Evolutionary conservation across 2,329 filamentous ascomycete genomes (phyloP).

Genomic region (Pseudocercospora pini-densiflorae): DNA sequence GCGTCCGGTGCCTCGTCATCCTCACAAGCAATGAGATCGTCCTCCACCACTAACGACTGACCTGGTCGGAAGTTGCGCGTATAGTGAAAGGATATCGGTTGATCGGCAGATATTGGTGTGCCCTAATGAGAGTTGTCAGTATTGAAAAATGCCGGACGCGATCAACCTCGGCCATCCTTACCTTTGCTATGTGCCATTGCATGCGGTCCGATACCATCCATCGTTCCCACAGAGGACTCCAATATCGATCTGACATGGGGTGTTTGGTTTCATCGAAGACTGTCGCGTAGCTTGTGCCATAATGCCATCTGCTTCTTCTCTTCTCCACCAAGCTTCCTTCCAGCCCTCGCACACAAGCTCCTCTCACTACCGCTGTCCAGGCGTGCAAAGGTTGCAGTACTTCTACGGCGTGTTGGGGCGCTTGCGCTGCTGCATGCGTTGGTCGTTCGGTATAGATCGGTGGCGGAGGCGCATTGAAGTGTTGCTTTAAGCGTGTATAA

Average conservation of each 20-base stretch:
- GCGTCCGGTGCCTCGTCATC: conserved; percentile 66
- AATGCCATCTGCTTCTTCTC: conserved; percentile 74
- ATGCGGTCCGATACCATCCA: conserved; percentile 85
- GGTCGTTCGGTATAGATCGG: conserved; percentile 70
- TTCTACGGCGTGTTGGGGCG: conserved; percentile 64
- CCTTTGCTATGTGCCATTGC: conserved; percentile 85
- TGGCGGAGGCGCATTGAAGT: conserved; percentile 62
- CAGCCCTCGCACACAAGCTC: conserved; percentile 73
- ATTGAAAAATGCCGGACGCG: background rate
- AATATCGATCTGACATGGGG: conserved; percentile 73
- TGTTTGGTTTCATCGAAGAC: conserved; percentile 75
- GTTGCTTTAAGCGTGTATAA: conserved; percentile 70
- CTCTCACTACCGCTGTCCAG: conserved; percentile 80
- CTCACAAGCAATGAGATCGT: conserved; percentile 78
- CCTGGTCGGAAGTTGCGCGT: conserved; percentile 82
- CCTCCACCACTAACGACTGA: conserved; percentile 76
- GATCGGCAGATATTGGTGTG: conserved; percentile 73
- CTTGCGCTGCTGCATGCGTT: conserved; percentile 58
- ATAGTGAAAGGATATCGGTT: conserved; percentile 81
- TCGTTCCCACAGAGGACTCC: conserved; percentile 77
- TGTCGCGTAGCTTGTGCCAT: conserved; percentile 80
- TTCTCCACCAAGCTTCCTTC: conserved; percentile 81
- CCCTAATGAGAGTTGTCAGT: conserved; percentile 49
- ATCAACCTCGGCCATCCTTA: conserved; percentile 41
- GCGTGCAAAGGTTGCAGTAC: conserved; percentile 83